Evolutionary conservation across 2,329 filamentous ascomycete species (phyloP).

Genomic region (Coleophoma cylindrospora): DNA sequence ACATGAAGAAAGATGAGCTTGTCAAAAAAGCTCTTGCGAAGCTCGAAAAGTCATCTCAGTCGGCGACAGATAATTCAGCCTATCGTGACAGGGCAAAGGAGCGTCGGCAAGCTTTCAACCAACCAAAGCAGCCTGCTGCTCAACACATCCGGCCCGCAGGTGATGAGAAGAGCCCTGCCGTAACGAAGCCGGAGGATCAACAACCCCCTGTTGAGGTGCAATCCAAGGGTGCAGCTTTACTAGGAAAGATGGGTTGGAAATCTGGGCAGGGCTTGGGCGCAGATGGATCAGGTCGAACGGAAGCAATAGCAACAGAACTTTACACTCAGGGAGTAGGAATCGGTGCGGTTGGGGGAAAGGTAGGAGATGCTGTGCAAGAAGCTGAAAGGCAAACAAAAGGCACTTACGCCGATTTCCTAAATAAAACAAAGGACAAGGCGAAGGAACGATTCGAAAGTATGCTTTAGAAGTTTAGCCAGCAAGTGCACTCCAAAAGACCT

Average conservation of each 20-base stretch:
- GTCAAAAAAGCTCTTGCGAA: slow-evolving; percentile 32
- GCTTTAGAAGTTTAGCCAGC: slow-evolving; percentile 4
- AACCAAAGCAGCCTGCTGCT: slow-evolving; percentile 46
- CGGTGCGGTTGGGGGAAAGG: slow-evolving; percentile 63
- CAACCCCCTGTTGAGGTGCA: slow-evolving; percentile 27
- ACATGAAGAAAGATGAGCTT: slow-evolving; percentile 44
- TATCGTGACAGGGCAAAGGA: slow-evolving; percentile 60
- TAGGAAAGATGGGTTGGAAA: slow-evolving; percentile 71
- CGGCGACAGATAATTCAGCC: slow-evolving; percentile 13
- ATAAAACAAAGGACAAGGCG: slow-evolving; percentile 60
- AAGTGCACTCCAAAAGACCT: no score
- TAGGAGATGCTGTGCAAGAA: slow-evolving; percentile 62
- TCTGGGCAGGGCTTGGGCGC: slow-evolving; percentile 61
- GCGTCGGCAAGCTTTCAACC: slow-evolving; percentile 56
- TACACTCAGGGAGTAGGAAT: slow-evolving; percentile 67
- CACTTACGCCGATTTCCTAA: slow-evolving; percentile 57
- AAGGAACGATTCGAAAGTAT: slow-evolving; percentile 60
- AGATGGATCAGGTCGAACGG: slow-evolving; percentile 55
- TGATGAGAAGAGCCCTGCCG: slow-evolving; percentile 9
- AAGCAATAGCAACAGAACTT: slow-evolving; percentile 57
- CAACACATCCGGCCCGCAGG: slow-evolving; percentile 30
- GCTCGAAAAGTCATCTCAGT: slow-evolving; percentile 25
- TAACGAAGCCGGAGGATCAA: slow-evolving; percentile 31
- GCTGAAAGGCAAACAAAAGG: slow-evolving; percentile 57
- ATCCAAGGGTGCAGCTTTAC: slow-evolving; percentile 61